Evolutionary conservation across 805 yeast genomes (phyloP).

Genomic region (Spathaspora gorwiae): DNA sequence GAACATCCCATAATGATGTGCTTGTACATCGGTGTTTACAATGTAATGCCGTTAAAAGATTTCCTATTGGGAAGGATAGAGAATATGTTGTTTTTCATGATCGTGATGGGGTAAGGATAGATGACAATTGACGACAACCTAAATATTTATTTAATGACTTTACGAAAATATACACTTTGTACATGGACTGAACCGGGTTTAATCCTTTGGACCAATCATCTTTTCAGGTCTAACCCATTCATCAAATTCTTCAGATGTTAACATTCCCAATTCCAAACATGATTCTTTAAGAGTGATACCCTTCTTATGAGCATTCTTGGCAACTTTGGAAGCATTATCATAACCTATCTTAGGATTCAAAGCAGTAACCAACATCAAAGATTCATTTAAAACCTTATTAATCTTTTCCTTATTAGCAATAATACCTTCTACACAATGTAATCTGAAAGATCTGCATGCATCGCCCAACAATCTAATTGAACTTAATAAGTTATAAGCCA

Average conservation of each 20-base stretch:
- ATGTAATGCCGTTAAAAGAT: conserved; percentile 55
- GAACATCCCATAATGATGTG: conserved; percentile 37
- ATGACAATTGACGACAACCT: background rate
- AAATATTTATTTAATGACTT: background rate
- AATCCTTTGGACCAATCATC: conserved; percentile 34
- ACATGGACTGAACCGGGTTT: background rate
- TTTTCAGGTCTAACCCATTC: conserved; percentile 39
- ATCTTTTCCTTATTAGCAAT: conserved; percentile 33
- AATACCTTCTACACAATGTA: conserved; percentile 36
- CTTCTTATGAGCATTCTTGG: conserved; percentile 39
- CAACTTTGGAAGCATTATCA: conserved; percentile 37
- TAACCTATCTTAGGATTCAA: conserved; percentile 39
- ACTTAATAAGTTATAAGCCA: conserved; percentile 32
- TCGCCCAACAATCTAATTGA: conserved; percentile 34
- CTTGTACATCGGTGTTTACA: conserved; percentile 43
- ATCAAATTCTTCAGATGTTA: conserved; percentile 31
- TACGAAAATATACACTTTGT: background rate
- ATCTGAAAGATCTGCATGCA: conserved; percentile 30
- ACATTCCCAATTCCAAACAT: conserved; percentile 31
- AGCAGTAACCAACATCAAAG: conserved; percentile 39
- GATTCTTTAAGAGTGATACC: conserved; percentile 36
- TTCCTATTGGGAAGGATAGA: conserved; percentile 57
- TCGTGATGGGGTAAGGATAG: conserved; percentile 8
- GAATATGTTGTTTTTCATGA: conserved; percentile 47
- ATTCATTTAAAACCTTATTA: conserved; percentile 32